Evolutionary conservation across 805 yeast species (phyloP).

Genomic region (Candida broadrunensis): DNA sequence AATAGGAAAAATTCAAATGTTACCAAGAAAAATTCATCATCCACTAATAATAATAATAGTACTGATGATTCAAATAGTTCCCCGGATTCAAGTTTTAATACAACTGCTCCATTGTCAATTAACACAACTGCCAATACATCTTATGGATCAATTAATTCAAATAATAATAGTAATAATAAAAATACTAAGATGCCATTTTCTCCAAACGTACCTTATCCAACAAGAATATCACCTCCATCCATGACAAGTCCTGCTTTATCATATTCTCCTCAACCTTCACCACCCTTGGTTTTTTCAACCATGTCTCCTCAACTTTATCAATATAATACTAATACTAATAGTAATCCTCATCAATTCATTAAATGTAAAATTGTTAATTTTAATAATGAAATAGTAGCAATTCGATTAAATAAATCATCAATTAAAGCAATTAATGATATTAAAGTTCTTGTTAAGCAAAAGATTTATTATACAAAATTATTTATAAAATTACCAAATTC

Average conservation of each 20-base stretch:
- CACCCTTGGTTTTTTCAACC: not conserved
- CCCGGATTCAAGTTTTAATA: not conserved
- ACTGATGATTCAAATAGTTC: not conserved
- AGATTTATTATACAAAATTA: constrained; percentile 22
- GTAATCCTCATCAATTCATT: constrained; percentile 8
- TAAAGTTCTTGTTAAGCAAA: constrained; percentile 21
- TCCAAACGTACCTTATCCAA: not conserved
- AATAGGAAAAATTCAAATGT: constrained; percentile 1
- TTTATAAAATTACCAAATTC: constrained; percentile 21
- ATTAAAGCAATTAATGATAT: constrained; percentile 20
- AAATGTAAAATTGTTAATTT: constrained; percentile 28
- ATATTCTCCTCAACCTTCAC: not conserved
- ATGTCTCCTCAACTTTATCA: not conserved
- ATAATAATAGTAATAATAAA: no score
- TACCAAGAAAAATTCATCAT: not conserved
- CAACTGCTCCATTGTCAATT: not conserved
- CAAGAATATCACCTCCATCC: not conserved
- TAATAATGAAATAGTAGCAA: constrained; percentile 23
- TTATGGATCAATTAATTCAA: not conserved
- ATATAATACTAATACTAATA: not conserved
- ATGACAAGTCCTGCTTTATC: not conserved
- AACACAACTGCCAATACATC: constrained; percentile 4
- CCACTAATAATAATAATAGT: not conserved
- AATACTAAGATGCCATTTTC: not conserved
- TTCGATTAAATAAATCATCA: constrained; percentile 20